phyloP scores from a whole-genome alignment of 345 rosid species.

The Citrus mangshanensis region DNA sequence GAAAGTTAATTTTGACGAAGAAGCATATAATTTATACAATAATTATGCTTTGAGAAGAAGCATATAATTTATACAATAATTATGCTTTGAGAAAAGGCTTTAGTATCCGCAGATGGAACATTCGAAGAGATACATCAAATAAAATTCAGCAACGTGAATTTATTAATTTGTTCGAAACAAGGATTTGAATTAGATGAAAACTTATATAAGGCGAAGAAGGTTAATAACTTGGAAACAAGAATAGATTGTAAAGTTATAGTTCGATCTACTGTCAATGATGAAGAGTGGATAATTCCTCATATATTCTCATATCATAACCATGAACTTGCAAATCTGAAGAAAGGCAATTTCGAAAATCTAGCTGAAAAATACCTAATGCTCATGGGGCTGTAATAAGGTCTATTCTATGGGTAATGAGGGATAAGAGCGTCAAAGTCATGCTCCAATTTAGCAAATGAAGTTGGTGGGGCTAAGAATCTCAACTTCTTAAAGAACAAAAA shows the following conservation, averaged over 20 bases:
- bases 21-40: not conserved
- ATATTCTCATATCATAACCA: too few relatives aligned
- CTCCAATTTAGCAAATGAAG: not conserved
- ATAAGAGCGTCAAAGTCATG: not conserved
- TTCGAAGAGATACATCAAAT: not conserved
- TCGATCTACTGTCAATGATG: conserved; percentile 14
- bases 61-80: not conserved
- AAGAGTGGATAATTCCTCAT: conserved; percentile 4
- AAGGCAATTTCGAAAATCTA: conserved; percentile 8
- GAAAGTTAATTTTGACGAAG: too few relatives aligned
- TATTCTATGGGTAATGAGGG: not conserved
- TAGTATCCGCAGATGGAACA: conserved; percentile 18
- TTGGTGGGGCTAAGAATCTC: not conserved
- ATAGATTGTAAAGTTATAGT: conserved; percentile 14
- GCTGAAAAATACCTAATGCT: not conserved
- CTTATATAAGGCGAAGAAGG: not conserved
- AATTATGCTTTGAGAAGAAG: conserved; percentile 5
- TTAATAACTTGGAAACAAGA: conserved; percentile 12
- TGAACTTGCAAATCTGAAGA: conserved; percentile 1
- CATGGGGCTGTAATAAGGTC: not conserved
- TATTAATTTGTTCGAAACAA: conserved; percentile 14
- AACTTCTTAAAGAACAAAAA: not conserved
- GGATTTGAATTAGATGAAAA: conserved; percentile 3
- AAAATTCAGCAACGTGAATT: conserved; percentile 5
- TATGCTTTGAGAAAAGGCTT: conserved; percentile 19